These are phyloP conservation scores for Cicer cuneatum DNA, from an alignment of 306 rosid genomes.

Conservation along the genomic window DNA sequence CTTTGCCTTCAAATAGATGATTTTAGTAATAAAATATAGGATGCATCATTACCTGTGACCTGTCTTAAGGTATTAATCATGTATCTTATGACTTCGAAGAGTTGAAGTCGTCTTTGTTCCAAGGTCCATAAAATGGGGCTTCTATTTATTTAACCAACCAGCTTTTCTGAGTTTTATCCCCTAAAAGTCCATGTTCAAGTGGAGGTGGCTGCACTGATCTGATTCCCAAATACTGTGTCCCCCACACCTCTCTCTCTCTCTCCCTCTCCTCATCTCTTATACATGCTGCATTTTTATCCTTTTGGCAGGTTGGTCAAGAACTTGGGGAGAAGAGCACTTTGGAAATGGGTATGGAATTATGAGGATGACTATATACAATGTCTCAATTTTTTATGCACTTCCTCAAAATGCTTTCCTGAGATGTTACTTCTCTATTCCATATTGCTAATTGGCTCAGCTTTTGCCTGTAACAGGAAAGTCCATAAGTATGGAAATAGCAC, in stretches of 20 bases:
- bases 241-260: not conserved
- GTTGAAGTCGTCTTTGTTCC: constrained; percentile 18
- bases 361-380: not conserved
- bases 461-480: constrained; percentile 75
- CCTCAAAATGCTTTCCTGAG: constrained; percentile 2
- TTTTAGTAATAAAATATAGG: constrained; percentile 21
- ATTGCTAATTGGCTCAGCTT: constrained; percentile 29
- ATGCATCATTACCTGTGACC: not conserved
- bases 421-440: constrained; percentile 26
- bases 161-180: constrained; percentile 11
- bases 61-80: constrained; percentile 27
- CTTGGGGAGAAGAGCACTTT: constrained; percentile 99
- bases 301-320: constrained; percentile 95
- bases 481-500: constrained; percentile 98
- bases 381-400: constrained; percentile 21
- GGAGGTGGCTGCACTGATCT: constrained; percentile 24
- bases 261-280: not conserved
- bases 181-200: constrained; percentile 14
- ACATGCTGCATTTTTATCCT: constrained; percentile 26
- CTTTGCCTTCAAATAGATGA: constrained; percentile 19
- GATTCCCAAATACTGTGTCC: not conserved
- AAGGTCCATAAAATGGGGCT: constrained; percentile 2
- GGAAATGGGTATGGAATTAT: constrained; percentile 83
- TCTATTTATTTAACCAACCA: constrained; percentile 10
- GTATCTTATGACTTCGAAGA: constrained; percentile 11